A percentile compares a stretch with the other conserved stretches of the same genome.
These are phyloP conservation scores for Globisporangium ultimum DNA, from an alignment of 352 stramenopile genomes.

Conservation along the genomic window DNA sequence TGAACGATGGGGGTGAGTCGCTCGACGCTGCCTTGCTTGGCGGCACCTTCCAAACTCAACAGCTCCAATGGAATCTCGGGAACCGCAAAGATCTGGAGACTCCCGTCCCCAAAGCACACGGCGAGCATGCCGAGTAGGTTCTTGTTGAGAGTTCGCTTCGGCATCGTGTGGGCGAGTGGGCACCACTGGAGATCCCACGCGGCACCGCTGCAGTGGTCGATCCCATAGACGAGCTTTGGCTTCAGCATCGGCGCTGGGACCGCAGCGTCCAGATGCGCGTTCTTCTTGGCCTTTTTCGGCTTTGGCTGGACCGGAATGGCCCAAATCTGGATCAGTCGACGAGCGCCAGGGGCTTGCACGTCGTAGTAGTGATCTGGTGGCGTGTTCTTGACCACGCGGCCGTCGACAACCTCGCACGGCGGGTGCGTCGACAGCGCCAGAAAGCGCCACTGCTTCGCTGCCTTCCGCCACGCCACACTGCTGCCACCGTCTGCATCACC, in stretches of 20 bases:
- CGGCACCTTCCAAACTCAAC: slow-evolving; percentile 18
- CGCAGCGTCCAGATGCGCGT: no score
- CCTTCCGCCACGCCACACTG: slow-evolving; percentile 7
- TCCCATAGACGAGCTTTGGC: slow-evolving; percentile 64
- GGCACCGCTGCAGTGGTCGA: slow-evolving; percentile 72
- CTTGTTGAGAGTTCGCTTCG: slow-evolving; percentile 10
- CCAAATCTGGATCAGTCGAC: slow-evolving; percentile 77
- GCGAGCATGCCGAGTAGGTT: slow-evolving; percentile 60
- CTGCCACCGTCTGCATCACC: background rate
- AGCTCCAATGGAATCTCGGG: slow-evolving; percentile 35
- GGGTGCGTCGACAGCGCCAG: slow-evolving; percentile 67
- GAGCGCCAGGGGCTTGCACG: slow-evolving; percentile 24
- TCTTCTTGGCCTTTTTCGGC: background rate
- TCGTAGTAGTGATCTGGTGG: slow-evolving; percentile 81
- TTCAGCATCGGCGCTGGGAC: slow-evolving; percentile 10
- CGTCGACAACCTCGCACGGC: slow-evolving; percentile 57
- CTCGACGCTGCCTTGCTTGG: slow-evolving; percentile 29
- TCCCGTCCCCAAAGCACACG: slow-evolving; percentile 74
- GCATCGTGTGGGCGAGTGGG: slow-evolving; percentile 45
- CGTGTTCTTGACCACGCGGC: slow-evolving; percentile 54
- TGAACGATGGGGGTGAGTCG: slow-evolving; percentile 41
- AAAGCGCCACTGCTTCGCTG: slow-evolving; percentile 42
- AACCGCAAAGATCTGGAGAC: slow-evolving; percentile 65
- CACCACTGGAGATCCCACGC: slow-evolving; percentile 84
- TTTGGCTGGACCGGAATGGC: slow-evolving; percentile 41